Conservation (phyloP, 2,329 filamentous ascomycete species). For the Coniochaeta sp. region DNA sequence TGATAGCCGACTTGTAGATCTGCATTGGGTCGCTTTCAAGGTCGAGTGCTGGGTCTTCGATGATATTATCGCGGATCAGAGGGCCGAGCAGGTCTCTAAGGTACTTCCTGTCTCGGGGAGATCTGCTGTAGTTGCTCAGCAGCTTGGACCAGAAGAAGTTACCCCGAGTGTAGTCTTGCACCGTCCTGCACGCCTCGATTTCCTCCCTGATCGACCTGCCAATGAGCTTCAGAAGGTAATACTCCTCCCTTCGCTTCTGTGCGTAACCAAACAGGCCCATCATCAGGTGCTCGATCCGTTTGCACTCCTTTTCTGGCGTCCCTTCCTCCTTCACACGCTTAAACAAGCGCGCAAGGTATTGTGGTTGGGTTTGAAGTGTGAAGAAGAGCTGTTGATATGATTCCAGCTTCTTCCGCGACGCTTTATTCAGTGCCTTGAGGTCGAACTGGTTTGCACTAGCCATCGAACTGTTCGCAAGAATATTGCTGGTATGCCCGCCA, state of each 20-base stretch:
- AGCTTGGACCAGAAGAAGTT: conserved; percentile 93
- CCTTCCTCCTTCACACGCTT: conserved; percentile 74
- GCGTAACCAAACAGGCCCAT: conserved; percentile 97
- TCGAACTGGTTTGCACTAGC: conserved; percentile 89
- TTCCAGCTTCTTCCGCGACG: conserved; percentile 88
- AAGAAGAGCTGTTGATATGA: conserved; percentile 98
- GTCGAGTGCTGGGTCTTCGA: conserved; percentile 85
- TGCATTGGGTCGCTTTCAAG: conserved; percentile 96
- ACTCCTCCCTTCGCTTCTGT: conserved; percentile 93
- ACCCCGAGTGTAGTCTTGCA: conserved; percentile 82
- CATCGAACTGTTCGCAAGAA: conserved; percentile 84
- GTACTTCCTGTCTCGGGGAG: conserved; percentile 87
- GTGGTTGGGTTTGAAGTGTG: conserved; percentile 89
- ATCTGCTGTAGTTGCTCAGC: conserved; percentile 79
- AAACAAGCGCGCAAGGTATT: conserved; percentile 88
- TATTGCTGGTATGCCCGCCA: conserved; percentile 76
- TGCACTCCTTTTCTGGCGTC: conserved; percentile 83
- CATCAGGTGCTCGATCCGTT: conserved; percentile 84
- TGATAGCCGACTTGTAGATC: conserved; percentile 91
- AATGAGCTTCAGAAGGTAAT: conserved; percentile 88
- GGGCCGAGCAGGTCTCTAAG: conserved; percentile 79
- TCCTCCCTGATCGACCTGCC: conserved; percentile 78
- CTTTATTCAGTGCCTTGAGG: conserved; percentile 94
- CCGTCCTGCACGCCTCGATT: conserved; percentile 60
- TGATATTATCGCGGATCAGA: conserved; percentile 82